Evolutionary conservation across 768 basidiomycete genomes (phyloP).

Genomic region (Boletus eberwhitei): DNA sequence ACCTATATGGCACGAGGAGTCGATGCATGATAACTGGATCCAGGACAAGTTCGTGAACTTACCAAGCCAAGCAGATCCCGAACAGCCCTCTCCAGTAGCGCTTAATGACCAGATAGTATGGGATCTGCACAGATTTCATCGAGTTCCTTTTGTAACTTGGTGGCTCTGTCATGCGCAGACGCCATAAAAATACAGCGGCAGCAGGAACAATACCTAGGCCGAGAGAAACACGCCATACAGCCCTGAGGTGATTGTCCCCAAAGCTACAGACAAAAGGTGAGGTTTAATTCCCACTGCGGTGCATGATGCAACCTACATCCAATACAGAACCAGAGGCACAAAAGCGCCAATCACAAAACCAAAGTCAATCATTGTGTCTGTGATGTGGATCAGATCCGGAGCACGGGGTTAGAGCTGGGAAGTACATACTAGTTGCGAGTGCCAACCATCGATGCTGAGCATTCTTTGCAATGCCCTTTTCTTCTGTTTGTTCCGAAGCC

Average conservation of each 20-base stretch:
- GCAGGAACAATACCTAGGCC: conserved; percentile 85
- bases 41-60: conserved; percentile 2
- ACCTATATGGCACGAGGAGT: conserved; percentile 36
- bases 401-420: background rate
- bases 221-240: conserved; percentile 84
- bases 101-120: conserved; percentile 71
- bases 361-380: conserved; percentile 82
- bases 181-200: conserved; percentile 79
- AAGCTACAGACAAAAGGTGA: conserved; percentile 44
- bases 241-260: conserved; percentile 73
- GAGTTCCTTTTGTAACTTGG: conserved; percentile 68
- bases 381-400: background rate
- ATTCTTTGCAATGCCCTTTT: conserved; percentile 69
- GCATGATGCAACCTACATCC: conserved; percentile 60
- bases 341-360: conserved; percentile 80
- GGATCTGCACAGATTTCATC: conserved; percentile 72
- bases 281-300: background rate
- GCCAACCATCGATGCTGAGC: conserved; percentile 86
- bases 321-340: conserved; percentile 80
- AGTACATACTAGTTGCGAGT: conserved; percentile 75
- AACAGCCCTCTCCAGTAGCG: conserved; percentile 76
- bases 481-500: conserved; percentile 87
- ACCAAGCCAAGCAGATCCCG: conserved; percentile 79
- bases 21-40: background rate
- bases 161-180: conserved; percentile 80